phyloP scores from a whole-genome alignment of 192 early-diverging fungal genomes.

The Backusella morwellensis region DNA sequence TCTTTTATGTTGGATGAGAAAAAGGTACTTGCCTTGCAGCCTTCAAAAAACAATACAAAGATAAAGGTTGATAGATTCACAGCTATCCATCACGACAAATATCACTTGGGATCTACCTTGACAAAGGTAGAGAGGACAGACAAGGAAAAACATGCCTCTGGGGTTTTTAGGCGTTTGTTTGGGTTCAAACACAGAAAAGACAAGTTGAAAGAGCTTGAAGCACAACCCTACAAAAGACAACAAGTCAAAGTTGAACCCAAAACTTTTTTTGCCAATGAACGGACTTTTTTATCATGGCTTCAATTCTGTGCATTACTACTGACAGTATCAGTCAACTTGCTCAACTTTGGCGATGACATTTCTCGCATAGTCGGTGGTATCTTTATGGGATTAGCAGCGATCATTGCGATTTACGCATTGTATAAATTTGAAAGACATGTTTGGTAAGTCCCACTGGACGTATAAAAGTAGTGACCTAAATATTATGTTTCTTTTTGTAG shows the following conservation, averaged over 20 bases:
- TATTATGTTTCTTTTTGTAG: background rate
- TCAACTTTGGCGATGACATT: constrained; percentile 67
- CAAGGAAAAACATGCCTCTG: background rate
- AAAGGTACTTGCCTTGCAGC: background rate
- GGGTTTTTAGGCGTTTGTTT: background rate
- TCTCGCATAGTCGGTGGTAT: constrained; percentile 54
- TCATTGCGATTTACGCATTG: constrained; percentile 14
- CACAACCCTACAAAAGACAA: background rate
- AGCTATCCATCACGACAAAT: too few species aligned
- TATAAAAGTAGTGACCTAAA: too few species aligned
- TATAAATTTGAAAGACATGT: constrained; percentile 19
- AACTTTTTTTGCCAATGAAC: constrained; percentile 84
- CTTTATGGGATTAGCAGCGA: constrained; percentile 15
- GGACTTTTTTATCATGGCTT: constrained; percentile 83
- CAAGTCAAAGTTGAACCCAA: constrained; percentile 78
- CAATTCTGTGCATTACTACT: constrained; percentile 69
- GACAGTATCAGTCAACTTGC: constrained; percentile 62
- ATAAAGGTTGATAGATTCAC: background rate
- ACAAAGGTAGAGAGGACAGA: too few species aligned
- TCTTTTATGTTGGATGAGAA: background rate
- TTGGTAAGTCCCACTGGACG: background rate
- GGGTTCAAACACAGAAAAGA: background rate
- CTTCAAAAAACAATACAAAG: background rate
- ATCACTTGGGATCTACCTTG: too few species aligned
- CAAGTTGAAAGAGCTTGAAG: background rate